A percentile compares a stretch with the other conserved stretches of the same genome.
These are phyloP conservation scores for Suillus plorans DNA, from an alignment of 768 basidiomycete genomes.

Conservation along the genomic window DNA sequence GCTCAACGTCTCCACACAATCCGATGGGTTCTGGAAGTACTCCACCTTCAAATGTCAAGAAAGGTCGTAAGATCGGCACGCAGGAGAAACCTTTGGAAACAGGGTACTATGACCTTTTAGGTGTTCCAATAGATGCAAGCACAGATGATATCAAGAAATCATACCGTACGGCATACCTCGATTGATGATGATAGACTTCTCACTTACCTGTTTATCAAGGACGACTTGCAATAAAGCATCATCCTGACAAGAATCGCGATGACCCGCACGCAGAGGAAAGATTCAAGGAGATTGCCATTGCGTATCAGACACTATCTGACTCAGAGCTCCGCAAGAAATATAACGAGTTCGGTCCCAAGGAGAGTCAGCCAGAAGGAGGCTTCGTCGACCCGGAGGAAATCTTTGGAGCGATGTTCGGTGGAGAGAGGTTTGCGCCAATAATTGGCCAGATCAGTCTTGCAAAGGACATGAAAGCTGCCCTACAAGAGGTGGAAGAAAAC, in stretches of 20 bases:
- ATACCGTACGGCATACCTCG: conserved; percentile 58
- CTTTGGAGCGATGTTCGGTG: conserved; percentile 85
- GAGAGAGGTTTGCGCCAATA: conserved; percentile 81
- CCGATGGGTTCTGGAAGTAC: conserved; percentile 16
- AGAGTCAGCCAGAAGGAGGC: conserved; percentile 78
- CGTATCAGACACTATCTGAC: conserved; percentile 85
- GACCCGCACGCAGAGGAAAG: conserved; percentile 83
- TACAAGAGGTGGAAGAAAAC: conserved; percentile 82
- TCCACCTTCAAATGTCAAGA: conserved; percentile 31
- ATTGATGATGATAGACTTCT: neutral
- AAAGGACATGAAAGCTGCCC: conserved; percentile 87
- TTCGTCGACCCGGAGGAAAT: conserved; percentile 86
- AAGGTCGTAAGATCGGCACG: conserved; percentile 80
- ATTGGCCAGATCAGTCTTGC: conserved; percentile 89
- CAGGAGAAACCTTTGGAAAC: conserved; percentile 88
- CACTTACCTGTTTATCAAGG: conserved; percentile 38
- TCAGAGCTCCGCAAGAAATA: conserved; percentile 75
- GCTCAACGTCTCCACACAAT: conserved; percentile 5
- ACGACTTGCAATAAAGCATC: conserved; percentile 84
- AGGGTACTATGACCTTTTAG: conserved; percentile 86
- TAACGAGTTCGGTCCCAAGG: conserved; percentile 88
- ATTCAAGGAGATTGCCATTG: conserved; percentile 91
- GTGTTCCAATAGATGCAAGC: conserved; percentile 71
- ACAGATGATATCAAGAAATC: conserved; percentile 90
- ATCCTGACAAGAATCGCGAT: conserved; percentile 90